Base-by-base conservation (phyloP, 2,329 filamentous ascomycete species). In the Delphinella strobiligena region DNA sequence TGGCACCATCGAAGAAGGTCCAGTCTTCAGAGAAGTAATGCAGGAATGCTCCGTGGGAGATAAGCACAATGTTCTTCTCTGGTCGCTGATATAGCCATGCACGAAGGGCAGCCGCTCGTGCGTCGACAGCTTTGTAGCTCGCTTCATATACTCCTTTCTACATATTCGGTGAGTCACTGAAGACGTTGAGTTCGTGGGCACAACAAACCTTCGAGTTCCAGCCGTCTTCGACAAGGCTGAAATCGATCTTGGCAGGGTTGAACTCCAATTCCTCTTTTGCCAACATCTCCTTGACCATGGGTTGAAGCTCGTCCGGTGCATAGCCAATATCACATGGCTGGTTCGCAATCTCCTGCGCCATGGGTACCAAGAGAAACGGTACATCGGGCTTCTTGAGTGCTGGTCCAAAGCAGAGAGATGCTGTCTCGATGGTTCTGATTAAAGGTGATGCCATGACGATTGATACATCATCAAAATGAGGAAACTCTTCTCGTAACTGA, bases 361-460 rank as follows among this genome's bases (percentile, higher is more conserved):
- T 37, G 1, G 39, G 39, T 2, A 41, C 34, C 5, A 41, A 30
- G 3, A 36, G 7, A 17, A 41, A 41, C 22, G 36, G 36, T 15
- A 41, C 39, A 9, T 36, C 29, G 5, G 39, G 39, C 4, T n/a
- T n/a, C 8, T 9, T 36, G 14, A 41, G 12, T 3, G 36, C 18
- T 16, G 36, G 30, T 11, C 39, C 29, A 8, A 41, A 41, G 15
- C 34, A 24, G 5, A 41, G 30, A 34, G 33, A 41, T 19, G 81
- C 79, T 2, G 87, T 94, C 61, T 84, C 76, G 33, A 94, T 68
- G 2, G 87, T 93, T 45, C 87, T 76, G 37, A 80, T 78, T 48
- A 93, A 71, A 5, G 87, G 86, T 1, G 84, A 91, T 30, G 85
- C 78, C 18, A 87, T 71, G 10, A 93, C 70, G 49, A 82, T 70